Base-by-base conservation (phyloP, 495 filamentous ascomycete species). In the Tuber indicum region DNA sequence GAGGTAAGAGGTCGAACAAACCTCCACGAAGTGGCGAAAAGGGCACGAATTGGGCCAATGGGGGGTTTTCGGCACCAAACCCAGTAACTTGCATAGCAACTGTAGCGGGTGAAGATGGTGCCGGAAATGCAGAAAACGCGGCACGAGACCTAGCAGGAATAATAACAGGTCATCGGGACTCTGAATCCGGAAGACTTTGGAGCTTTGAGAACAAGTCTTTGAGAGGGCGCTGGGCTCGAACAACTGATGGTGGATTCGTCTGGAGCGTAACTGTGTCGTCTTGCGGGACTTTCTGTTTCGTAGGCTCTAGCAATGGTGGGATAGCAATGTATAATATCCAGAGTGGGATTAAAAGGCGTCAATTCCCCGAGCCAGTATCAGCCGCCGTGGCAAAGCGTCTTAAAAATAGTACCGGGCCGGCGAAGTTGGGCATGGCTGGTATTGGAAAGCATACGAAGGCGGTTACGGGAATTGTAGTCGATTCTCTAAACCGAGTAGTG, bases 291-390 rank as follows among this genome's bases (percentile, higher is more conserved):
- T 99, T 99, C 85, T 93, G 93, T 43, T 84, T 98, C n/a, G 85
- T 99, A 26, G 96, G 96, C 7, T 97, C 94, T 23, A 89, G 88
- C 43, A 90, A 88, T 42, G 96, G 96, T 52, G 88, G 89, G 58
- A 89, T 99, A 75, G 92, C 95, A 81, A 92, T 97, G 90, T 98
- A 92, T 87, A 99, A 99, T 84, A 87, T 99, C 78, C 96, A 99
- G 83, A 98, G 94, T 41, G 96, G 96, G 58, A 85, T 90, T 19
- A 92, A 95, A 83, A 90, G 95, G 70, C 93, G 93, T 78, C 89
- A 91, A 42, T 98, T 95, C 84, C 96, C 96, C 42, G 88, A 92
- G 17, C 87, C 89, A 72, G 82, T 91, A 75, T 89, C 89, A 52
- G 87, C 90, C 41, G 86, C 88, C 46, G 91, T 91, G 85, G 89